phyloP scores from a whole-genome alignment of 371 early-diverging fungal species.

The Batrachochytrium dendrobatidis region DNA sequence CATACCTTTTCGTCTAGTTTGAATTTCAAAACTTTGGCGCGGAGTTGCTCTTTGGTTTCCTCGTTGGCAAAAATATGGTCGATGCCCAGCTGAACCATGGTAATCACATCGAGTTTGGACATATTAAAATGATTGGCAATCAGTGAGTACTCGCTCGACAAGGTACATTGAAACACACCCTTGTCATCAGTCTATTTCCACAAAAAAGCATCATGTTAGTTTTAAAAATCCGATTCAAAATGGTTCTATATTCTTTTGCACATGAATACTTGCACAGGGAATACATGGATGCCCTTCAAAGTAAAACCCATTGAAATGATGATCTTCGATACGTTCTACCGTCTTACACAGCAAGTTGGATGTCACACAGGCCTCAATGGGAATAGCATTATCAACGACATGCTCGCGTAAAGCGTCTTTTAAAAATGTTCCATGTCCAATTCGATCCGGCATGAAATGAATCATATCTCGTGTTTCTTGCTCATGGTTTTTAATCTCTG shows the following conservation, averaged over 20 bases:
- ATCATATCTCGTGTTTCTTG: conserved; percentile 40
- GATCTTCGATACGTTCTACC: conserved; percentile 38
- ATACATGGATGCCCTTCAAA: conserved; percentile 42
- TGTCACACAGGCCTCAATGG: conserved; percentile 60
- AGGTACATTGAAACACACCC: conserved; percentile 10
- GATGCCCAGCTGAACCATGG: not conserved
- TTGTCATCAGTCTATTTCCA: conserved; percentile 14
- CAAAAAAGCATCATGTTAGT: not conserved
- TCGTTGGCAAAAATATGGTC: conserved; percentile 4
- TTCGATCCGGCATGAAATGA: conserved; percentile 39
- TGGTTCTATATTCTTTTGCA: not conserved
- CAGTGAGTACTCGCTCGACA: conserved; percentile 14
- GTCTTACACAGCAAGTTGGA: conserved; percentile 58
- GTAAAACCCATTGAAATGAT: conserved; percentile 49
- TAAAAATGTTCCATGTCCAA: conserved; percentile 57
- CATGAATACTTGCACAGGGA: conserved; percentile 44
- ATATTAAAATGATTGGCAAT: conserved; percentile 1
- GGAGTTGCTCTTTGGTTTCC: not conserved
- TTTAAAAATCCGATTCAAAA: not conserved
- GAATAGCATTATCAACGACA: conserved; percentile 37
- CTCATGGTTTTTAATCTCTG: conserved; percentile 44
- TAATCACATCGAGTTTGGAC: not conserved
- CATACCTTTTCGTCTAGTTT: not conserved
- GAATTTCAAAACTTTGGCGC: conserved; percentile 1
- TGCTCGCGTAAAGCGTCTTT: conserved; percentile 28